Evolutionary conservation across 2,329 filamentous ascomycete genomes (phyloP), one percentile per base, ranked within the genome.

Genomic region (Apiospora koreana): DNA sequence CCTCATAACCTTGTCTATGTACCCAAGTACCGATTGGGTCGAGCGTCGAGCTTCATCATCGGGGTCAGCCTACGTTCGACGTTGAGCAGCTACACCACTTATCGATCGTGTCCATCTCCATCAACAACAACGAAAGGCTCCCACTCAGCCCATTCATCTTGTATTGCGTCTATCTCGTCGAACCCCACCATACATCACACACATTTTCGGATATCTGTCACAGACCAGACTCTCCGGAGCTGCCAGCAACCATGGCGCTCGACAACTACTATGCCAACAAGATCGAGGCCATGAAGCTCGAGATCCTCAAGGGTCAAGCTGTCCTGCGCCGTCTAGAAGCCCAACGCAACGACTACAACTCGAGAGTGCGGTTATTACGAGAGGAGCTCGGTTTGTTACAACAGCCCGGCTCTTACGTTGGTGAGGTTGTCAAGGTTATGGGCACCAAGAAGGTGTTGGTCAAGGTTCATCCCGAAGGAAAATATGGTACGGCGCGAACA

Each of bases 351-450:
- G 96, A 99, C 85, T 98, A 98, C 89, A 99, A 99, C 87, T 98
- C 96, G 72, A 91, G 96, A 80, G 96, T 99, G 78, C 93, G 96
- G 73, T 87, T 99, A 83, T 85, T 99, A 79, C 89, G 96, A 77
- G 96, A 99, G 85, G 96, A 99, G 86, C 89, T 99, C 28, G 96
- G 96, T 68, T 86, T 99, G 78, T 86, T 99, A 74, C 96, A 99
- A 84, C 96, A 99, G 82, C 96, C 96, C 3, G 96, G 96, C 50
- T 98, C 95, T 25, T 99, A 99, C 80, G 96, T 99, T 43, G 96
- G 96, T 71, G 96, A 99, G 84, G 96, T 99, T n/a, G 96, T 99
- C 80, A 99, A 98, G 88, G 96, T 98, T 71, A 99, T 99, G 96
- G 92, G 95, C 80, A 99, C 96, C 70, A 99, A 99, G 86, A 98